These are phyloP conservation scores for Stevia rebaudiana DNA, from an alignment of 140 eudicot species.

Conservation along the genomic window DNA sequence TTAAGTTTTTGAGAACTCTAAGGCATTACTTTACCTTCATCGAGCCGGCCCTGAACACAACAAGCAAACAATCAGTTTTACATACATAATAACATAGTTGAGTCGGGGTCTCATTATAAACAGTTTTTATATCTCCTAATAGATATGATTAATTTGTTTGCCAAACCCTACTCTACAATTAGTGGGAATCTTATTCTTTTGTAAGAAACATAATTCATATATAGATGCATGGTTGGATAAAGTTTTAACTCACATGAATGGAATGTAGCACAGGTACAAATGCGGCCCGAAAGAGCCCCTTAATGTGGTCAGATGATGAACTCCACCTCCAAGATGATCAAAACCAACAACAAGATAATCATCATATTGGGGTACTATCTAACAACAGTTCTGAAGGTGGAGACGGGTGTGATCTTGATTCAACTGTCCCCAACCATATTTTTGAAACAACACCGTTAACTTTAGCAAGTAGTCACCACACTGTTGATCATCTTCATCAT, in stretches of 20 bases:
- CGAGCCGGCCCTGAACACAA: too few relatives aligned
- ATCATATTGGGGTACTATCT: slow-evolving; percentile 28
- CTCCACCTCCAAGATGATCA: slow-evolving; percentile 39
- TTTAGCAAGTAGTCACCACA: slow-evolving; percentile 21
- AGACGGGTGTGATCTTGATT: slow-evolving; percentile 24
- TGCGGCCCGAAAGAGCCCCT: slow-evolving; percentile 42
- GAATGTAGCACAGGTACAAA: slow-evolving; percentile 34
- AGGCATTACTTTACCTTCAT: too few relatives aligned
- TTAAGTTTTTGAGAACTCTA: too few relatives aligned
- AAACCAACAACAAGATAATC: slow-evolving; percentile 17
- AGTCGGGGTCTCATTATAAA: too few relatives aligned
- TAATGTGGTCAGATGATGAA: slow-evolving; percentile 41
- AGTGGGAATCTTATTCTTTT: too few relatives aligned
- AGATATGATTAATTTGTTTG: too few relatives aligned
- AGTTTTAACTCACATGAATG: slow-evolving; percentile 16
- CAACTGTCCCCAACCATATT: slow-evolving; percentile 19
- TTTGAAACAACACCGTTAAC: slow-evolving; percentile 38
- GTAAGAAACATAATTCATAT: too few relatives aligned
- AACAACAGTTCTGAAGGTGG: slow-evolving; percentile 34
- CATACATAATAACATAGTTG: too few relatives aligned
- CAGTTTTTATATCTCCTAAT: too few relatives aligned
- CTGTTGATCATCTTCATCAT: slow-evolving; percentile 12
- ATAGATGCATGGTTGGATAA: too few relatives aligned
- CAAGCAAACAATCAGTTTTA: too few relatives aligned
- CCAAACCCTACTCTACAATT: too few relatives aligned